Base-by-base conservation (phyloP, 176 grass and related monocot genomes). In the Rhynchospora pubera region DNA sequence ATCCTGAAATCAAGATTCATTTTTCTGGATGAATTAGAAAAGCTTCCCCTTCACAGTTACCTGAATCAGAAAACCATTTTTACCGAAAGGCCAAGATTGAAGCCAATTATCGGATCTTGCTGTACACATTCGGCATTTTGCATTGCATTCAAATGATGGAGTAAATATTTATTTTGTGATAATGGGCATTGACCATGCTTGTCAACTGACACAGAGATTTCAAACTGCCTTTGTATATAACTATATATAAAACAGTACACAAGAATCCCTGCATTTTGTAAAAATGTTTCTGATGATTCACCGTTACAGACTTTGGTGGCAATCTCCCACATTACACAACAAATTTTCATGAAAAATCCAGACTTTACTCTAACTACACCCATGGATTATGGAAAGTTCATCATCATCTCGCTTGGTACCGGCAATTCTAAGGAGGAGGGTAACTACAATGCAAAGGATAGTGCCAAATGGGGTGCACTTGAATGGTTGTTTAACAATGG, bases 351-450 rank as follows among this genome's bases (percentile, higher is more conserved):
- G 77, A 77, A 74, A 24, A 85, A 90, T 63, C 5, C 80, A 3
- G 78, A 91, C 51, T 79, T 92, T 77, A 79, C 63, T 61, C 51
- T 70, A 3, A 84, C 82, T n/a, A 52, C 43, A 6, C 86, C 93
- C 10, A 12, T 7, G 9, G 16, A 92, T 77, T 92, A 78, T 62
- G 86, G 88, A 5, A 62, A 45, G 79, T 90, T 90, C 82, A 75
- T 96, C 5, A 86, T 96, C 15, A 78, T 96, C 26, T 96, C 93
- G 0, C 13, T 92, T 58, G 93, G 93, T 1, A 87, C 93, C 7
- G 93, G 93, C 0, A 83, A 84, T 15, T 13, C 88, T 15, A 87
- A 88, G 6, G 59, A 87, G 9, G 63, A 87, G 66, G 85, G 66
- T 7, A 82, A 58, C 6, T 91, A 82, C 79, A 90, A 69, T 30